Evolutionary conservation across 768 basidiomycete species (phyloP).

Genomic region (Chalciporus sphaerocephalus): DNA sequence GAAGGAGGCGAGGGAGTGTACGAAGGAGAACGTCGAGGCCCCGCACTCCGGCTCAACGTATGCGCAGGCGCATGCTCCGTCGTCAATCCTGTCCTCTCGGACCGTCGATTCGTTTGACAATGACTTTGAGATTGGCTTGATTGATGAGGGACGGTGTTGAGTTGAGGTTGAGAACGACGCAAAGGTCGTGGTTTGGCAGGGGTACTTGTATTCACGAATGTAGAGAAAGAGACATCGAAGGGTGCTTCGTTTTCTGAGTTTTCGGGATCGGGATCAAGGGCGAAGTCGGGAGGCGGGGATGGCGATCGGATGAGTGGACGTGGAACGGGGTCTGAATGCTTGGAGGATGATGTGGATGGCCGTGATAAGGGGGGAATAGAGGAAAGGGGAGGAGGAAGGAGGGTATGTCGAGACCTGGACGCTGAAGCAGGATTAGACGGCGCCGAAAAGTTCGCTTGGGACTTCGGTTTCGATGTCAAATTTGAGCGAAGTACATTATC

Average conservation of each 20-base stretch:
- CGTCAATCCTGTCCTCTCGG: neutral
- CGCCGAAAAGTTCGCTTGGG: neutral
- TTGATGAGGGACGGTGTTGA: neutral
- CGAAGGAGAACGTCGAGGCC: conserved; percentile 10
- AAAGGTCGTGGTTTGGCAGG: conserved; percentile 22
- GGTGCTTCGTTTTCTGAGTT: neutral
- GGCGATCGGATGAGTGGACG: conserved; percentile 2
- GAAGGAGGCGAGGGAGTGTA: conserved; percentile 19
- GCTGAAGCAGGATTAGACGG: neutral
- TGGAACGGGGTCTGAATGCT: neutral
- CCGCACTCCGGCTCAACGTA: no score
- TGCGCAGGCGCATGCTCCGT: neutral
- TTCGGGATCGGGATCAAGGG: conserved; percentile 8
- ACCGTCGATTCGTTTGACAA: no score
- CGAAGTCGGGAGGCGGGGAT: conserved; percentile 4
- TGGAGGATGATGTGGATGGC: neutral
- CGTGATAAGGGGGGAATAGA: neutral
- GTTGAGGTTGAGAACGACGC: conserved; percentile 1
- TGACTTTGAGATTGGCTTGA: no score
- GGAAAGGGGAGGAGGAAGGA: neutral
- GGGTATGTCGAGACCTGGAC: neutral
- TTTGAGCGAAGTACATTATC: neutral
- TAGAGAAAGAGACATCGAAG: conserved; percentile 25
- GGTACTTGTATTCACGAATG: conserved; percentile 24
- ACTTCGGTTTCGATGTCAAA: neutral